Conservation (phyloP, 192 early-diverging fungal genomes). For the Rhizophagus prolifer region DNA sequence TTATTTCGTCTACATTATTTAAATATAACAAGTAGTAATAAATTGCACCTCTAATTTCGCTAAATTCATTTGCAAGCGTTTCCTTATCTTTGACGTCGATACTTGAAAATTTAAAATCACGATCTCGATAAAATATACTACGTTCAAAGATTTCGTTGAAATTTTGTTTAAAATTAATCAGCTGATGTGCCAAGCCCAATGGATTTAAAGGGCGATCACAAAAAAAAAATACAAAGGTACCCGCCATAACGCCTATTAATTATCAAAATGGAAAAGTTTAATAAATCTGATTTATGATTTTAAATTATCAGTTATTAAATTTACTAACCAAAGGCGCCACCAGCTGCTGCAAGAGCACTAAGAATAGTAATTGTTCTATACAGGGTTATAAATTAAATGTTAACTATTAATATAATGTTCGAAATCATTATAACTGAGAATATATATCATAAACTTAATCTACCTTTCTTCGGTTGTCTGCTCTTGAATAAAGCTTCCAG, state of each 20-base stretch:
- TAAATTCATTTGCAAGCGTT: too few species aligned
- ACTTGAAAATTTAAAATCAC: too few species aligned
- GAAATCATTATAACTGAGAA: not conserved
- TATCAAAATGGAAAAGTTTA: not conserved
- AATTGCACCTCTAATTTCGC: too few species aligned
- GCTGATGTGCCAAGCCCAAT: not conserved
- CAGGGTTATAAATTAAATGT: not conserved
- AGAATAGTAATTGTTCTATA: not conserved
- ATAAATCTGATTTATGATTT: too few species aligned
- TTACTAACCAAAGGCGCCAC: not conserved
- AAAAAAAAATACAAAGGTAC: not conserved
- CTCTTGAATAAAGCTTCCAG: conserved; percentile 12
- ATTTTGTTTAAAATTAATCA: not conserved
- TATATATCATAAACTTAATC: not conserved
- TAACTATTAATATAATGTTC: too few species aligned
- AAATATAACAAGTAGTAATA: too few species aligned
- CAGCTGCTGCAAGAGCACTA: not conserved
- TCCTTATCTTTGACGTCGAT: too few species aligned
- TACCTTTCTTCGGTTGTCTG: conserved; percentile 9
- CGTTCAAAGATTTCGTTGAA: too few species aligned
- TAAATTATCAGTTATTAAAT: not conserved
- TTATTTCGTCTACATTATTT: too few species aligned
- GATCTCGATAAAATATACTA: too few species aligned
- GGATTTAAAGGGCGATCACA: not conserved
- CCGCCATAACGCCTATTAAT: not conserved